phyloP scores from a whole-genome alignment of 306 rosid species.

The Comarum palustre region DNA sequence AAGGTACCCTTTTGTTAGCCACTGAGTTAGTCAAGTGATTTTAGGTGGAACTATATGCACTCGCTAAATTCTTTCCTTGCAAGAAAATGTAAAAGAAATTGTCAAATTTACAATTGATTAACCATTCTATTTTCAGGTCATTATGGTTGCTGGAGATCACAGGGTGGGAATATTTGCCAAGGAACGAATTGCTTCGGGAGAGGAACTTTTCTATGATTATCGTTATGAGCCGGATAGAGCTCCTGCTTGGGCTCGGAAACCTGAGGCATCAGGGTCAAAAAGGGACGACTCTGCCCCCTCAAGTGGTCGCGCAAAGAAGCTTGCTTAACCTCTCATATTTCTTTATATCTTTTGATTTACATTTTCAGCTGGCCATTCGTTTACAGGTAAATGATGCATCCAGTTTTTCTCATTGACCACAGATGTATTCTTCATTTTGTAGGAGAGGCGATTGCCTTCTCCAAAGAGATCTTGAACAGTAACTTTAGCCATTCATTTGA shows the following conservation, averaged over 20 bases:
- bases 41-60: background rate
- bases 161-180: slow-evolving; percentile 98
- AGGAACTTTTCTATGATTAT: slow-evolving; percentile 95
- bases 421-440: slow-evolving; percentile 47
- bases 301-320: slow-evolving; percentile 94
- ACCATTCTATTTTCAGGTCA: slow-evolving; percentile 54
- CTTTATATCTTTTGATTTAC: slow-evolving; percentile 22
- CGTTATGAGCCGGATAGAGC: slow-evolving; percentile 97
- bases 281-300: slow-evolving; percentile 91
- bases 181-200: slow-evolving; percentile 88
- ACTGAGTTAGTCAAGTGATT: background rate
- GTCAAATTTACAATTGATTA: background rate
- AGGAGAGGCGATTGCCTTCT: slow-evolving; percentile 48
- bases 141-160: slow-evolving; percentile 99
- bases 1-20: slow-evolving; percentile 49
- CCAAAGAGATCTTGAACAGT: slow-evolving; percentile 32
- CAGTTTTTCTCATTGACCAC: slow-evolving; percentile 38
- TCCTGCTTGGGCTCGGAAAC: slow-evolving; percentile 97
- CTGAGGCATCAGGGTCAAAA: slow-evolving; percentile 77
- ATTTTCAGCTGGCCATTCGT: slow-evolving; percentile 51
- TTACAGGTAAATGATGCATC: slow-evolving; percentile 48
- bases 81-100: background rate
- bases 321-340: slow-evolving; percentile 50
- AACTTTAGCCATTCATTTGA: slow-evolving; percentile 37
- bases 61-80: background rate